Percentiles rank a stretch among this genome's conserved stretches.
Conservation (phyloP, 2,329 filamentous ascomycete genomes). For the Botrytis aclada region DNA sequence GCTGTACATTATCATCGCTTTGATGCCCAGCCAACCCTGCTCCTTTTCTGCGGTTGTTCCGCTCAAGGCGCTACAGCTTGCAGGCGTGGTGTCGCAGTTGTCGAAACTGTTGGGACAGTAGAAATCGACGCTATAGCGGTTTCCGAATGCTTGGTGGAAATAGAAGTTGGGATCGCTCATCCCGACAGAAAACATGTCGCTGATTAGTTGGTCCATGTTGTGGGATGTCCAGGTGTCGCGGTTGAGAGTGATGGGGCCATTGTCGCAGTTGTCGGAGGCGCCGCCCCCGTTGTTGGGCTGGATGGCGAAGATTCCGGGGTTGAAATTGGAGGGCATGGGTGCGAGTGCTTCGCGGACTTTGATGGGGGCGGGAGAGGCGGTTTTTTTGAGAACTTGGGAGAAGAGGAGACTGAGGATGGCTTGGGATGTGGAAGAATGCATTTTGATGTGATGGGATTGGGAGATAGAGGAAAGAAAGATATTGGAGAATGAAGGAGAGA, state of each 20-base stretch:
- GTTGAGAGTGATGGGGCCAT: neutral
- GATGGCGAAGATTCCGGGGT: neutral
- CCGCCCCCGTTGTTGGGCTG: neutral
- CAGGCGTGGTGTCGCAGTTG: neutral
- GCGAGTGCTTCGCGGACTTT: neutral
- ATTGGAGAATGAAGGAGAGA: neutral
- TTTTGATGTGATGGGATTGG: neutral
- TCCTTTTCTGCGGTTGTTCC: neutral
- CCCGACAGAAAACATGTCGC: neutral
- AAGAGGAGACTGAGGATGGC: neutral
- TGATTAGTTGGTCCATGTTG: neutral
- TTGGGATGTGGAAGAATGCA: neutral
- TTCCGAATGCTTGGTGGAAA: neutral
- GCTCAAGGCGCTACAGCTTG: neutral
- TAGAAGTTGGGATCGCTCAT: neutral
- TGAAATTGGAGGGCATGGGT: neutral
- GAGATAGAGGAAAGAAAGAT: neutral
- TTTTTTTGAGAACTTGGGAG: neutral
- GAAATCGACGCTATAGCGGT: neutral
- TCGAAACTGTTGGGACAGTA: neutral
- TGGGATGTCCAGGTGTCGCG: neutral
- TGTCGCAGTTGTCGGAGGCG: neutral
- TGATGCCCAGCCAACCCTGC: neutral
- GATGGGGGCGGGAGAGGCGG: neutral
- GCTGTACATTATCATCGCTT: neutral